These are phyloP conservation scores for Sporothrix curviconia DNA, from an alignment of 2,329 filamentous ascomycete genomes.

Conservation along the genomic window DNA sequence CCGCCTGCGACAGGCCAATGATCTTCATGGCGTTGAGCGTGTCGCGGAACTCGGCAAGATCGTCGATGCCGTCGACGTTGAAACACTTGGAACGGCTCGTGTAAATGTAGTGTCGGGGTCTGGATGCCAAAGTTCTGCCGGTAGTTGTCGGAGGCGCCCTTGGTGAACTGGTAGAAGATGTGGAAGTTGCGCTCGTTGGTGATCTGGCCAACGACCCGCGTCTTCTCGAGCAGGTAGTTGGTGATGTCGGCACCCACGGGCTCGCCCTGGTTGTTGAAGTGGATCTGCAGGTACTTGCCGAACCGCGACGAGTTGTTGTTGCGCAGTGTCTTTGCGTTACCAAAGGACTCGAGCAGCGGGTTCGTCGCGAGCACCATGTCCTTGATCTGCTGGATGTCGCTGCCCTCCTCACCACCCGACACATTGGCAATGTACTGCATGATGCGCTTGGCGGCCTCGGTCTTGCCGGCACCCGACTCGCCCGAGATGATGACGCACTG, in stretches of 20 bases:
- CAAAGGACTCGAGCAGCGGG: constrained; percentile 92
- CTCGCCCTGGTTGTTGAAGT: constrained; percentile 88
- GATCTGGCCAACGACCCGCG: constrained; percentile 91
- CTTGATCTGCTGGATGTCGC: constrained; percentile 92
- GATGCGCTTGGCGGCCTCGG: constrained; percentile 93
- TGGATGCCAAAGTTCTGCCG: constrained; percentile 85
- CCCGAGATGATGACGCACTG: constrained; percentile 99
- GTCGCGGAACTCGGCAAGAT: constrained; percentile 79
- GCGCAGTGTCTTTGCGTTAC: constrained; percentile 93
- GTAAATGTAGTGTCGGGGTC: constrained; percentile 90
- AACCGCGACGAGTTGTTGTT: constrained; percentile 99
- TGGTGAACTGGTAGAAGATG: constrained; percentile 99
- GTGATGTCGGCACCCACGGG: constrained; percentile 96
- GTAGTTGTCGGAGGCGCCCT: constrained; percentile 82
- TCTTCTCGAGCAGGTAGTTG: constrained; percentile 95
- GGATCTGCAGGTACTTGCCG: constrained; percentile 95
- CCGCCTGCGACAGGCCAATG: constrained; percentile 78
- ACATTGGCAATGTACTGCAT: constrained; percentile 99
- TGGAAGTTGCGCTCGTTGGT: constrained; percentile 95
- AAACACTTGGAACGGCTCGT: constrained; percentile 92
- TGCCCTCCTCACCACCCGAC: constrained; percentile 65
- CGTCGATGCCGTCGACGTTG: constrained; percentile 90
- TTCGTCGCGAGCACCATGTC: constrained; percentile 99
- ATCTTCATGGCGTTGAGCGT: constrained; percentile 91
- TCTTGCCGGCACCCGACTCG: constrained; percentile 97